Base-by-base conservation (phyloP, 129 eudicot genomes). In the Chrysanthemum seticuspe region DNA sequence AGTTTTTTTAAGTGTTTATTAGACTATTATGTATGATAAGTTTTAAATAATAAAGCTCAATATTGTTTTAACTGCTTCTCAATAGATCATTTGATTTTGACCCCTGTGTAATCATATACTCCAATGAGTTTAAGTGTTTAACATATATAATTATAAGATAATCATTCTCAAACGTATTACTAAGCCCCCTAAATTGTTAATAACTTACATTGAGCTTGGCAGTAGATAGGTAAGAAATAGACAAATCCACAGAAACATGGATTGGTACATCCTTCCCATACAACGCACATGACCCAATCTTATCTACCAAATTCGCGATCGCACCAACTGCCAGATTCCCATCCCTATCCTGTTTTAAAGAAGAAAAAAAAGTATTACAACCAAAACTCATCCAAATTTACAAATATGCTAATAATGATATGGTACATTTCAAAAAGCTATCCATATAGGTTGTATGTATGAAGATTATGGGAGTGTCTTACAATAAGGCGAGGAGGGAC, bases 401-500 rank as follows among this genome's bases (percentile, higher is more conserved):
- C 6, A 58, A 19, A 19, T 58, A 23, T 60, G 61, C 25, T 7
- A 56, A 5, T 34, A 16, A 11, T 11, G 31, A 60, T 3, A 5
- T 4, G 5, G 21, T 19, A 34, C 40, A 34, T 34, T 8, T 10
- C 4, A 60, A 18, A 6, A 60, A 25, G 23, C 2, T 4, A 11
- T 10, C 5, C 40, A 3, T 34, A 34, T 34, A 23, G 27, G 34
- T 8, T 9, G 13, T 23, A 2, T 52, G 65, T 8, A 18, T 8
- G 15, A 23, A 2, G 14, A 56, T 56, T 13, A 13, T 36, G 34
- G 3, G 57, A 16, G 6, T 34, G 40, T 62, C 51, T 55, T 67
- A 76, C 80, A 3, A 44, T 68, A 61, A 76, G 80, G 60, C 80
- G 74, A 67, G 74, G 80, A 50, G 80, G 80, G 58, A 76, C 80